Base-by-base conservation (phyloP, 257 asterid genomes). In the Solanum raphanifolium region DNA sequence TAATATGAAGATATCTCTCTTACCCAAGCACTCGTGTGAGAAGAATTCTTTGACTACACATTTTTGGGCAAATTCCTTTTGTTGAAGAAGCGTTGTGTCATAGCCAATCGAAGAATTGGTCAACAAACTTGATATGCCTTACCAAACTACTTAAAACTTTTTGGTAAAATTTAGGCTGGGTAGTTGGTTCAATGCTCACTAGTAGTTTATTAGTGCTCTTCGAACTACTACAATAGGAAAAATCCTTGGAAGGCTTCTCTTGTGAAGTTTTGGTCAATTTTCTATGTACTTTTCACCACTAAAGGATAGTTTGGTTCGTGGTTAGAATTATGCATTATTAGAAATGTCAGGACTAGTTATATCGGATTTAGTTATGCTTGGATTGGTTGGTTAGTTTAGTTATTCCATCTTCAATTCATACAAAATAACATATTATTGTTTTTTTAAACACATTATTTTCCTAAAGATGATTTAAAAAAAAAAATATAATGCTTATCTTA, bases 121-220 rank as follows among this genome's bases (percentile, higher is more conserved):
- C 86, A 82, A 82, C 86, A 29, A 82, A 82, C 69, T 82, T 82
- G 69, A 82, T 82, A 27, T 16, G 34, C 27, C 69, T 46, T 48
- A 48, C 69, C 85, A 82, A 48, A 82, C 69, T 29, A 48, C 5
- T 74, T 21, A 0, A 74, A 16, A 29, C 5, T 5, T 7, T 43
- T 81, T 27, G 38, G 16, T 62, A 34, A 85, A 43, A 41, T 41
- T 38, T 35, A 35, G 85, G 60, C 38, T 46, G 16, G 85, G 65
- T 55, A 20, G 65, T 55, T 25, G n/a, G 66, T 27, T 46, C 66
- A 46, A 81, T 81, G 38, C 16, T 29, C 85, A 81, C 36, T 81
- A 29, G 29, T 11, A 46, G 16, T 27, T 43, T 5, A 5, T 52
- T 82, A 29, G 66, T 82, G 86, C 86, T 82, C 69, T 48, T 2